A percentile compares a stretch with the other conserved stretches of the same genome.
phyloP scores from a whole-genome alignment of 2,329 filamentous ascomycete species.

The Chaetomium strumarium region DNA sequence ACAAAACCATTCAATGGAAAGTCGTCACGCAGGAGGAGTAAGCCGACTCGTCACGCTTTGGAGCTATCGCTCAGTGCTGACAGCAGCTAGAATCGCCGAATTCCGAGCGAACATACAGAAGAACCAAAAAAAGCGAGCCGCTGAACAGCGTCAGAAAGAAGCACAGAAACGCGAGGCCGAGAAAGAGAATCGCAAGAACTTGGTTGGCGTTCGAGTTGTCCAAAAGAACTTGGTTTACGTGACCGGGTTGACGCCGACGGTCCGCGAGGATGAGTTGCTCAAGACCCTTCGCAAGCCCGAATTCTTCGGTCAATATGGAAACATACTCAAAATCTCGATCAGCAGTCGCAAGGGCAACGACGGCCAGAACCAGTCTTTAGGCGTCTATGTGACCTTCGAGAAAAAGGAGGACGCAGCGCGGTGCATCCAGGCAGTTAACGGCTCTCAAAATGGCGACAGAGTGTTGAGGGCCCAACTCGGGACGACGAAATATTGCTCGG shows the following conservation, averaged over 20 bases:
- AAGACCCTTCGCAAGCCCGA: constrained; percentile 84
- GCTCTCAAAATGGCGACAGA: constrained; percentile 83
- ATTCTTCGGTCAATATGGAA: constrained; percentile 97
- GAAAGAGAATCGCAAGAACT: constrained; percentile 88
- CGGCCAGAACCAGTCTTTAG: constrained; percentile 77
- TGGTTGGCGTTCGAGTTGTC: constrained; percentile 90
- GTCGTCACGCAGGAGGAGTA: constrained; percentile 93
- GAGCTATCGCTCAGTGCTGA: constrained; percentile 19
- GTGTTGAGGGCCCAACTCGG: constrained; percentile 73
- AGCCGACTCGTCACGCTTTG: neutral
- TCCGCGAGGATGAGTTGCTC: constrained; percentile 85
- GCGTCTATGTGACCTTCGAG: constrained; percentile 97
- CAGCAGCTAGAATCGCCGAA: constrained; percentile 55
- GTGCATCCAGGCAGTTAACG: constrained; percentile 89
- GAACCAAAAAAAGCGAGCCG: constrained; percentile 86
- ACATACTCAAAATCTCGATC: constrained; percentile 97
- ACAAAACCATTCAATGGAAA: constrained; percentile 96
- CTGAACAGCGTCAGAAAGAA: constrained; percentile 82
- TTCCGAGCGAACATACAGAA: constrained; percentile 76
- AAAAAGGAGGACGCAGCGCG: constrained; percentile 81
- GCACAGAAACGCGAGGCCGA: constrained; percentile 94
- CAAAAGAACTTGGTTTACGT: constrained; percentile 99
- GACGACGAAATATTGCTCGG: constrained; percentile 97
- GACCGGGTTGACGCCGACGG: constrained; percentile 84
- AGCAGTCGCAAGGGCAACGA: constrained; percentile 82